Base-by-base conservation (phyloP, 805 yeast species). In the Candida palmyrensis region DNA sequence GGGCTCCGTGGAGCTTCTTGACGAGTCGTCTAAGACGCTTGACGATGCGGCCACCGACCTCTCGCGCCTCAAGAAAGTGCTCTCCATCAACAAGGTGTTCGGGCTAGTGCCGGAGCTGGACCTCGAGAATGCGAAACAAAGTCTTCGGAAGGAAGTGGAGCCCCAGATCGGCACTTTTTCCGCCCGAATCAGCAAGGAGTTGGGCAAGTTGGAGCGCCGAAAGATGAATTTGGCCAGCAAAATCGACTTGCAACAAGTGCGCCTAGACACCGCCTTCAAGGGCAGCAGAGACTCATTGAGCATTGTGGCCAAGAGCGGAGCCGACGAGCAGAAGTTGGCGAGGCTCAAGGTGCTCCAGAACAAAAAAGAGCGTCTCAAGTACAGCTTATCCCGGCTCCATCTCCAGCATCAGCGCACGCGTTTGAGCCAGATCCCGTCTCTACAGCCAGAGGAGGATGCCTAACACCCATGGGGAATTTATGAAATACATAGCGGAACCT, bases 51-150 rank as follows among this genome's bases (percentile, higher is more conserved):
- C 68, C 3, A 50, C 53, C 8, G 75, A 73, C 39, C 58, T 65
- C 12, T 46, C 61, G 2, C 42, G 73, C 6, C 48, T 71, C 23
- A 56, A 53, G 24, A 50, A 48, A 15, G 63, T 73, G 5, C 53
- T 75, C n/a, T 44, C 54, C 13, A 70, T 75, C 5, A 55, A 57
- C 26, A 59, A 68, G 22, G 71, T 73, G 15, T 75, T 72, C 51
- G 75, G 74, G 4, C 49, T 73, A 9, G 65, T 73, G 0, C 75
- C 79, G 0, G 76, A 72, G 40, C 50, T 54, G 35, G 76, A 73
- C 34, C 47, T 73, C 17, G 53, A 48, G 6, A 59, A 52, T 27
- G 73, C 73, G 13, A 63, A 63, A 30, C 51, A 49, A 24, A 46
- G 54, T 9, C 49, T 71, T 28, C 53, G 55, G 28, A 41, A 45